Evolutionary conservation across 1,139 yeast genomes (phyloP).

Genomic region (Debaryomyces nepalensis): DNA sequence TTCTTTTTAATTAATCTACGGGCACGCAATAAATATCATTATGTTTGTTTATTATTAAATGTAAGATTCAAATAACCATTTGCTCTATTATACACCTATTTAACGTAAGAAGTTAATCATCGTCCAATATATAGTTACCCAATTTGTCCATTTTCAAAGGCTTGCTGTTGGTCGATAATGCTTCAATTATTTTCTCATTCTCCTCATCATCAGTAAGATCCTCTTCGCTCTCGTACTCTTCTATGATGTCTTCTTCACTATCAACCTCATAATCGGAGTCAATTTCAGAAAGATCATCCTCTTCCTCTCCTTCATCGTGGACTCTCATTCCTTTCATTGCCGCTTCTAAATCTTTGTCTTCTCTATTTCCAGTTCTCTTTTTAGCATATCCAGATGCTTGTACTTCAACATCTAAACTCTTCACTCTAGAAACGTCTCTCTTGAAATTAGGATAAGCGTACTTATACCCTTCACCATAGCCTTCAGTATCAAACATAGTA

Average conservation of each 20-base stretch:
- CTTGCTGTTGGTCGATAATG: conserved; percentile 62
- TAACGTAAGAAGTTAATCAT: conserved; percentile 19
- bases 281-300: conserved; percentile 30
- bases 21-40: conserved; percentile 25
- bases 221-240: conserved; percentile 37
- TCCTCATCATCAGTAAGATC: conserved; percentile 50
- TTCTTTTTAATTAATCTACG: conserved; percentile 24
- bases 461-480: conserved; percentile 77
- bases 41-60: conserved; percentile 8
- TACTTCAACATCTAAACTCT: conserved; percentile 77
- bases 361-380: conserved; percentile 58
- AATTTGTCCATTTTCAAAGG: conserved; percentile 76
- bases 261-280: conserved; percentile 37
- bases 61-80: not conserved
- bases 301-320: conserved; percentile 36
- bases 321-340: conserved; percentile 72
- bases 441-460: conserved; percentile 80
- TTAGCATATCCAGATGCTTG: conserved; percentile 91
- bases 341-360: conserved; percentile 68
- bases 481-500: conserved; percentile 74
- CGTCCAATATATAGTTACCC: conserved; percentile 76
- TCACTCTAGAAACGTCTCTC: conserved; percentile 72
- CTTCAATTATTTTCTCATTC: conserved; percentile 74
- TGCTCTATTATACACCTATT: conserved; percentile 9
- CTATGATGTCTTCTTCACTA: conserved; percentile 29